Conservation (phyloP, 768 basidiomycete genomes). For the Tricholoma terreum region DNA sequence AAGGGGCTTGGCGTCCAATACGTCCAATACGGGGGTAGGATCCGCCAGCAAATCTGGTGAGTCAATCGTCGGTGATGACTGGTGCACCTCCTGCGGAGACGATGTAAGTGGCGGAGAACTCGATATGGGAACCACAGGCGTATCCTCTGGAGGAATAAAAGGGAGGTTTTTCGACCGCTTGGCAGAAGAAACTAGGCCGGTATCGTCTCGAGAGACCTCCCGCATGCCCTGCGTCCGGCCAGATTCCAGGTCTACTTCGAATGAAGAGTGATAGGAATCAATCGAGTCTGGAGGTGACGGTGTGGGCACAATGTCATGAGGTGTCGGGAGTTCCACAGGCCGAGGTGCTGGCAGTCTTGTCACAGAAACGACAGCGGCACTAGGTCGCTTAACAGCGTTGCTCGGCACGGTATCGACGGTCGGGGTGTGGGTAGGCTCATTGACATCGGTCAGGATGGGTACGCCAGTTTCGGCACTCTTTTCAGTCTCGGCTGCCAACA, state of each 20-base stretch:
- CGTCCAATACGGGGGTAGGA: conserved; percentile 33
- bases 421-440: conserved; percentile 34
- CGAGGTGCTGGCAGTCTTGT: conserved; percentile 70
- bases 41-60: conserved; percentile 52
- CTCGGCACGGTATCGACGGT: conserved; percentile 16
- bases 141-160: conserved; percentile 2
- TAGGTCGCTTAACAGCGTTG: conserved; percentile 9
- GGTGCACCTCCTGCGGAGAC: background rate
- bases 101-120: background rate
- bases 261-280: conserved; percentile 40
- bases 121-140: background rate
- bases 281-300: conserved; percentile 31
- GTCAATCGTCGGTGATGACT: conserved; percentile 18
- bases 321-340: conserved; percentile 68
- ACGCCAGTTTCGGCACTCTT: conserved; percentile 59
- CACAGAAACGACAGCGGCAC: conserved; percentile 55
- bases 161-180: conserved; percentile 10
- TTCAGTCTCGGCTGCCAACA: conserved; percentile 35
- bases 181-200: conserved; percentile 17
- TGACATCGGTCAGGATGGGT: conserved; percentile 50
- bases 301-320: conserved; percentile 49
- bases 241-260: conserved; percentile 48
- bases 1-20: conserved; percentile 35
- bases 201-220: conserved; percentile 25
- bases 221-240: conserved; percentile 42